Conservation (phyloP, 2,329 filamentous ascomycete species). For the Xylaria digitata region DNA sequence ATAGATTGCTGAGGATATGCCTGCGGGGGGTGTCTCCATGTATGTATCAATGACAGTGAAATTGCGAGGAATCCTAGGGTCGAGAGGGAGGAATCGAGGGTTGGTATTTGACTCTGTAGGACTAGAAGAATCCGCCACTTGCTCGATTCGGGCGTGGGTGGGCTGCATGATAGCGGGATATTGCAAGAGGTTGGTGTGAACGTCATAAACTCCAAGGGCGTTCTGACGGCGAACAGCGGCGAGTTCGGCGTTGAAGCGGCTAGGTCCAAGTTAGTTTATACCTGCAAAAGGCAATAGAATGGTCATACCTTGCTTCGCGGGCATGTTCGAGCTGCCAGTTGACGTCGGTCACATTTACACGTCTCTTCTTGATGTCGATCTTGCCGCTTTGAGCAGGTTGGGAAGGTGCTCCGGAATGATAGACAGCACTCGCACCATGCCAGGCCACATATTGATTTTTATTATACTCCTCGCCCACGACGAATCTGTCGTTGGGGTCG, state of each 20-base stretch:
- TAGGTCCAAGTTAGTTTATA: slow-evolving; percentile 52
- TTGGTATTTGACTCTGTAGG: slow-evolving; percentile 45
- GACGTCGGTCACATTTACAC: slow-evolving; percentile 87
- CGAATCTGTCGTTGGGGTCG: slow-evolving; percentile 85
- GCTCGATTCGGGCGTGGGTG: slow-evolving; percentile 84
- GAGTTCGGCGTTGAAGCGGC: slow-evolving; percentile 85
- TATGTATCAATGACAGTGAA: slow-evolving; percentile 67
- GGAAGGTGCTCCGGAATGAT: slow-evolving; percentile 83
- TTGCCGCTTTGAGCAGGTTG: slow-evolving; percentile 82
- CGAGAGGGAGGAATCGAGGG: slow-evolving; percentile 59
- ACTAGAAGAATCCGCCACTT: slow-evolving; percentile 58
- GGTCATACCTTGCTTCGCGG: slow-evolving; percentile 82
- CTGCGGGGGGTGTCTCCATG: slow-evolving; percentile 63
- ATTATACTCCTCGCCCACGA: slow-evolving; percentile 89
- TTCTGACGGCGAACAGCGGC: slow-evolving; percentile 75
- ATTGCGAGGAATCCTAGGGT: slow-evolving; percentile 64
- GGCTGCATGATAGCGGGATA: slow-evolving; percentile 91
- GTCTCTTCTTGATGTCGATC: slow-evolving; percentile 82
- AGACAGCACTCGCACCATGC: slow-evolving; percentile 96
- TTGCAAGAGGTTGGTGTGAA: slow-evolving; percentile 92
- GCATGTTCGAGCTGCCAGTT: slow-evolving; percentile 99
- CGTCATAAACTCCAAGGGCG: slow-evolving; percentile 84
- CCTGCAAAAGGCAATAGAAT: not conserved
- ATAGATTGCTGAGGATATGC: slow-evolving; percentile 60
- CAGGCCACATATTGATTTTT: slow-evolving; percentile 99